A percentile compares a stretch with the other conserved stretches of the same genome.
Evolutionary conservation across 208 protist genomes (phyloP).

Genomic region (Balamuthia mandrillaris): DNA sequence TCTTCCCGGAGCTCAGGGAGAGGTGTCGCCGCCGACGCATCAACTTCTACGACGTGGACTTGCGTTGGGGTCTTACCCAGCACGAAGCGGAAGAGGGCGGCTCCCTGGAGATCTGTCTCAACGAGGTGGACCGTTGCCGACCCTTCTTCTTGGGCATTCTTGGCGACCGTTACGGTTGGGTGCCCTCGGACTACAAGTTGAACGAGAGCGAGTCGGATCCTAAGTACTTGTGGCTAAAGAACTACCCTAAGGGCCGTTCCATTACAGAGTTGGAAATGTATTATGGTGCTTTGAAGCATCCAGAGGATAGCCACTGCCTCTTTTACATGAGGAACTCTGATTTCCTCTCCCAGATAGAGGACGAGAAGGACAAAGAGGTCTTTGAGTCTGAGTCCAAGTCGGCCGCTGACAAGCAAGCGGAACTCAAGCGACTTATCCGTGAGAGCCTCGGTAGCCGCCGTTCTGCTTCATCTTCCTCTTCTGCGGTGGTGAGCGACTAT

Average conservation of each 20-base stretch:
- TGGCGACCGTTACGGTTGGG: constrained; percentile 77
- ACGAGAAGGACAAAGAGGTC: background rate
- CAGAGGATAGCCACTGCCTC: constrained; percentile 43
- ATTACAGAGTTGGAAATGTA: constrained; percentile 92
- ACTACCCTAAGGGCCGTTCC: constrained; percentile 71
- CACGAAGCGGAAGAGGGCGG: constrained; percentile 73
- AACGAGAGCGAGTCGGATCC: constrained; percentile 32
- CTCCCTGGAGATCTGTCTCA: constrained; percentile 80
- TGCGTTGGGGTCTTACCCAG: constrained; percentile 91
- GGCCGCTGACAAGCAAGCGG: background rate
- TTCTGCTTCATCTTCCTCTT: background rate
- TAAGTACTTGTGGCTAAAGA: constrained; percentile 53
- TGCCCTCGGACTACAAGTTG: constrained; percentile 46
- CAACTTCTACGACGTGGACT: constrained; percentile 84
- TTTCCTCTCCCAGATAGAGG: background rate
- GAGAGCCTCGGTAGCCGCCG: background rate
- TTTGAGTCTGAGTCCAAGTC: constrained; percentile 33
- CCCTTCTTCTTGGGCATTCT: constrained; percentile 88
- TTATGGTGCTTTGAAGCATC: constrained; percentile 72
- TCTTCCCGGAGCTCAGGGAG: constrained; percentile 87
- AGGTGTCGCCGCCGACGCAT: constrained; percentile 54
- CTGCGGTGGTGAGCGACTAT: constrained; percentile 14
- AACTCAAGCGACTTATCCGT: constrained; percentile 45
- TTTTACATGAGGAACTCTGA: constrained; percentile 75
- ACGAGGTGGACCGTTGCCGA: constrained; percentile 86